Evolutionary conservation across 192 early-diverging fungal genomes (phyloP), one percentile per base, ranked within the genome.

Genomic region (Coemansia sp.): DNA sequence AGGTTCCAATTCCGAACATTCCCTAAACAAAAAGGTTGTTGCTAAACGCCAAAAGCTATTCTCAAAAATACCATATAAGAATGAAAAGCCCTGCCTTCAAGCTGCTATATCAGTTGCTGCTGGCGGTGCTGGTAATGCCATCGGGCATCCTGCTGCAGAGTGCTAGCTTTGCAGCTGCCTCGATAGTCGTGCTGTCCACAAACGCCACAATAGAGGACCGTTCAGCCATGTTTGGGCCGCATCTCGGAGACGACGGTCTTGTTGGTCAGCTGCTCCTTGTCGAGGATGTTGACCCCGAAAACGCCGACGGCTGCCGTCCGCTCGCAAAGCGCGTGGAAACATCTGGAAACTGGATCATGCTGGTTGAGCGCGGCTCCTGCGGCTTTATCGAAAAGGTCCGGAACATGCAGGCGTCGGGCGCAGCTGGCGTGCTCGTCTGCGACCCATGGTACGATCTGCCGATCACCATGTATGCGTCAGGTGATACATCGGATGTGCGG

Each of bases 301-400:
- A 90, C 59, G 63, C 80, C 36, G 77, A 83, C 29, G 90, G 88
- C 14, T 92, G 94, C 60, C 71, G 65, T 3, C 80, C 73, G 25
- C 63, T 86, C 22, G 77, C 84, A 2, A 59, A 69, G 29, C 75
- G 62, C 22, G 57, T 82, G 35, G 71, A 83, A n/a, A 14, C 43
- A 19, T 62, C 71, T 29, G 63, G 70, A 36, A 71, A 84, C 70
- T 95, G 89, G 90, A 87, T 95, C n/a, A 89, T 92, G 10, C 80
- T 98, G 2, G 89, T 97, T 4, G 86, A 91, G 62, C 87, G 96
- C 55, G 96, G 95, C 50, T 82, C 84, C 20, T 98, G 96, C 71
- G 83, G 89, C 0, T 98, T 98, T 67, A 84, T 91, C 40, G 89
- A 92, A 8, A 98, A 98, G 75, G 89, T 98, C 10, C 83, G 93